phyloP scores from a whole-genome alignment of 352 stramenopile species.

The Globisporangium paroecandrum region DNA sequence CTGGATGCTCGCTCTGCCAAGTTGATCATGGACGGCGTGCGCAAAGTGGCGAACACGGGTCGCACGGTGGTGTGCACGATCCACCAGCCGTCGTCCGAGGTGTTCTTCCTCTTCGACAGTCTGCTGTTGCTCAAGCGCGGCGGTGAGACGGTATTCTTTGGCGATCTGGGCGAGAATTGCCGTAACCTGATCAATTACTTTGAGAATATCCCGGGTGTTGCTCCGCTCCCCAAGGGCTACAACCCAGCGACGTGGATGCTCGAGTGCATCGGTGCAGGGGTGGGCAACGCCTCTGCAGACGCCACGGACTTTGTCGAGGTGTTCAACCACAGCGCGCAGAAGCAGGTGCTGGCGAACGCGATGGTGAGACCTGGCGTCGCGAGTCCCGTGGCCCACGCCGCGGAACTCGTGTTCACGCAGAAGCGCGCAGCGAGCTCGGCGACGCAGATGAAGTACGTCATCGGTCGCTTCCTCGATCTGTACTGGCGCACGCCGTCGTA shows the following conservation, averaged over 20 bases:
- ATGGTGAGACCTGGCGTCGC: background rate
- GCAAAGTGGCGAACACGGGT: constrained; percentile 56
- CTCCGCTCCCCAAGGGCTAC: constrained; percentile 19
- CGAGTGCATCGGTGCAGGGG: constrained; percentile 28
- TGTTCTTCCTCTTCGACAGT: constrained; percentile 77
- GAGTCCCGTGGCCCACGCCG: background rate
- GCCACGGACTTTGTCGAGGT: constrained; percentile 29
- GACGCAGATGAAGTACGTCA: constrained; percentile 20
- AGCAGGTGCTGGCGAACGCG: background rate
- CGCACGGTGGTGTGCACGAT: constrained; percentile 15
- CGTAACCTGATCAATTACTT: background rate
- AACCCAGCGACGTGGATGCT: constrained; percentile 27
- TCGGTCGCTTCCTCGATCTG: constrained; percentile 18
- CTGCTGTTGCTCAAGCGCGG: constrained; percentile 60
- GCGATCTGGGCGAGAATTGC: background rate
- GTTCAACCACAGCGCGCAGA: constrained; percentile 31
- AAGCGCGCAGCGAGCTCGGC: constrained; percentile 17
- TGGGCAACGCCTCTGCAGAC: constrained; percentile 16
- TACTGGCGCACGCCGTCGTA: constrained; percentile 58
- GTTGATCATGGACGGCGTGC: constrained; percentile 69
- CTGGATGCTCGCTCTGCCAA: constrained; percentile 77
- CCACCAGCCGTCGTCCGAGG: background rate
- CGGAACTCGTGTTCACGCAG: constrained; percentile 14
- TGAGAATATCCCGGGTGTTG: background rate
- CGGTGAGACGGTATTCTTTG: constrained; percentile 34